Conservation (phyloP, 2,329 filamentous ascomycete genomes). For the Orbilia blumenaviensis region DNA sequence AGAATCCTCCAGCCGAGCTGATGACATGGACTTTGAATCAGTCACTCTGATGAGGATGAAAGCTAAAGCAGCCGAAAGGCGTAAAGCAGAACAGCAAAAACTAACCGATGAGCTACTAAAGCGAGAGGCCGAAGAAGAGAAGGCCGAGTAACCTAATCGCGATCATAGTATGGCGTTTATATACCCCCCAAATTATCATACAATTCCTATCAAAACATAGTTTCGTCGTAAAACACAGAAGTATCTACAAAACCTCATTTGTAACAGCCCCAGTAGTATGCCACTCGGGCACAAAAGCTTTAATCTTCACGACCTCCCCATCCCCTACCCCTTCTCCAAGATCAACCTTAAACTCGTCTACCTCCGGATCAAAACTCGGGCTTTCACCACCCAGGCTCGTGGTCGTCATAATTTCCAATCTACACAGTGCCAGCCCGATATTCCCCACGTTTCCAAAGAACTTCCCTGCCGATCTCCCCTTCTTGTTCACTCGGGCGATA, state of each 20-base stretch:
- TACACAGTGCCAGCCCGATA: conserved; percentile 83
- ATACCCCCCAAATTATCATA: background rate
- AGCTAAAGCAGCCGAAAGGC: conserved; percentile 56
- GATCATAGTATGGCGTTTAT: conserved; percentile 1
- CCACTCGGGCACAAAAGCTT: conserved; percentile 88
- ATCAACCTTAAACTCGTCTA: conserved; percentile 65
- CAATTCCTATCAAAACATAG: background rate
- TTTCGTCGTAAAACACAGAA: background rate
- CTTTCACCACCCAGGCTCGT: conserved; percentile 74
- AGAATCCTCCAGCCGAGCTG: background rate
- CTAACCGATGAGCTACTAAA: conserved; percentile 55
- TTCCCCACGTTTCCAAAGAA: conserved; percentile 83
- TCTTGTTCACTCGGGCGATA: conserved; percentile 66
- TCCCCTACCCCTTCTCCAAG: conserved; percentile 62
- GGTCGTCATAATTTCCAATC: conserved; percentile 90
- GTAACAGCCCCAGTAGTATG: conserved; percentile 58
- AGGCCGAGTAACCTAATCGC: conserved; percentile 6
- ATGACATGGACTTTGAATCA: conserved; percentile 56
- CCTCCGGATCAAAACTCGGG: conserved; percentile 69
- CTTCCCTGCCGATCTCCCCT: conserved; percentile 79
- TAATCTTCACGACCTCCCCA: conserved; percentile 68
- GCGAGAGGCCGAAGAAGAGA: conserved; percentile 54
- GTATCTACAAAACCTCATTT: conserved; percentile 34
- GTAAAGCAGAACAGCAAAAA: conserved; percentile 49
- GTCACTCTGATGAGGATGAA: conserved; percentile 58